Conservation (phyloP, 805 yeast species). For the Spathaspora passalidarum region DNA sequence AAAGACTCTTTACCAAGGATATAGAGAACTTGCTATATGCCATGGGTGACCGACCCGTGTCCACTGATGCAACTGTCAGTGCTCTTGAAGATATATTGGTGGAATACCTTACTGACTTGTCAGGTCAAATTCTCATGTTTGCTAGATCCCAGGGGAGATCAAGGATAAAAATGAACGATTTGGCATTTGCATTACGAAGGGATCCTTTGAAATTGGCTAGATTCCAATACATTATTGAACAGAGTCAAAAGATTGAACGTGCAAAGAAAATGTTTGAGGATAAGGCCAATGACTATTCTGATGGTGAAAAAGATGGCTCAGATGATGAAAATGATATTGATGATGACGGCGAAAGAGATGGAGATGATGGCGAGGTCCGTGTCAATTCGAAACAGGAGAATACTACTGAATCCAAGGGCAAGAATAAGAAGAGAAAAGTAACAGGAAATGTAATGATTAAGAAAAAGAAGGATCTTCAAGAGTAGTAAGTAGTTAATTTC, state of each 20-base stretch:
- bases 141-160: slow-evolving; percentile 38
- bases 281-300: slow-evolving; percentile 11
- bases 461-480: slow-evolving; percentile 3
- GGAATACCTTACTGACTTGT: slow-evolving; percentile 35
- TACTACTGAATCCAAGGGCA: slow-evolving; percentile 5
- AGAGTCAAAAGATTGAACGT: slow-evolving; percentile 31
- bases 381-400: not conserved
- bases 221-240: slow-evolving; percentile 38
- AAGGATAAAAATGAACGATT: slow-evolving; percentile 40
- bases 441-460: slow-evolving; percentile 14
- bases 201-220: slow-evolving; percentile 43
- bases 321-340: slow-evolving; percentile 15
- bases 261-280: slow-evolving; percentile 43
- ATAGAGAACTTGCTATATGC: slow-evolving; percentile 40
- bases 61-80: slow-evolving; percentile 35
- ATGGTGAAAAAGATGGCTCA: slow-evolving; percentile 11
- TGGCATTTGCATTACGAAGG: slow-evolving; percentile 38
- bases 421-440: slow-evolving; percentile 21
- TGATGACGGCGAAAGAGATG: slow-evolving; percentile 15
- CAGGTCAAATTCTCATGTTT: slow-evolving; percentile 27
- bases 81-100: slow-evolving; percentile 37
- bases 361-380: not conserved
- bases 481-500: not conserved
- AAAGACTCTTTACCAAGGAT: slow-evolving; percentile 38
- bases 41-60: slow-evolving; percentile 41